Conservation (phyloP, 2,329 filamentous ascomycete species). For the Fusarium tupiense region DNA sequence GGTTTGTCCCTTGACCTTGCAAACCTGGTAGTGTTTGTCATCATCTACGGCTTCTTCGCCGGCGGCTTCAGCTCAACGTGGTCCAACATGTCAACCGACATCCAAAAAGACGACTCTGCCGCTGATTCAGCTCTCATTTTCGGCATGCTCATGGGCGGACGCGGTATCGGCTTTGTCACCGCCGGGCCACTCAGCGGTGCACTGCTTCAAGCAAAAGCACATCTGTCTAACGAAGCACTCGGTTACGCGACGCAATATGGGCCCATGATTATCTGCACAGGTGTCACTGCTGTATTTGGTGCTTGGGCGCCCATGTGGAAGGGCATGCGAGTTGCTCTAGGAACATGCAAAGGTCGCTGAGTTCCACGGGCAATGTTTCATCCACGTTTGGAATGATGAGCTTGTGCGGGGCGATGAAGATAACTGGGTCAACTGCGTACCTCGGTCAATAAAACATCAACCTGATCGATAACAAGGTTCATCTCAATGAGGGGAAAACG, state of each 20-base stretch:
- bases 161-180: constrained; percentile 43
- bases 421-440: background rate
- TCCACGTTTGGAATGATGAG: background rate
- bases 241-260: constrained; percentile 47
- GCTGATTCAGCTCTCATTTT: constrained; percentile 45
- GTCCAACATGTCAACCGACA: constrained; percentile 61
- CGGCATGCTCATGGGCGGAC: constrained; percentile 45
- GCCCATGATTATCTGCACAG: constrained; percentile 47
- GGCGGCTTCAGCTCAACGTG: constrained; percentile 70
- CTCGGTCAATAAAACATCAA: background rate
- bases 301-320: constrained; percentile 52
- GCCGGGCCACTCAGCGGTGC: constrained; percentile 44
- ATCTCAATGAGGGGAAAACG: background rate
- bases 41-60: constrained; percentile 71
- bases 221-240: constrained; percentile 38
- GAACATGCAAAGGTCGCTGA: constrained; percentile 58
- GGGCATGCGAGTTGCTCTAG: background rate
- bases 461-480: background rate
- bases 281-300: constrained; percentile 44
- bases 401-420: background rate
- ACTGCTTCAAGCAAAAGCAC: constrained; percentile 34
- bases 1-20: constrained; percentile 61
- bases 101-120: constrained; percentile 42
- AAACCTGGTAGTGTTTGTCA: constrained; percentile 66
- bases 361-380: background rate